These are phyloP conservation scores for Solanum dulcamara DNA, from an alignment of 257 asterid genomes.

Conservation along the genomic window DNA sequence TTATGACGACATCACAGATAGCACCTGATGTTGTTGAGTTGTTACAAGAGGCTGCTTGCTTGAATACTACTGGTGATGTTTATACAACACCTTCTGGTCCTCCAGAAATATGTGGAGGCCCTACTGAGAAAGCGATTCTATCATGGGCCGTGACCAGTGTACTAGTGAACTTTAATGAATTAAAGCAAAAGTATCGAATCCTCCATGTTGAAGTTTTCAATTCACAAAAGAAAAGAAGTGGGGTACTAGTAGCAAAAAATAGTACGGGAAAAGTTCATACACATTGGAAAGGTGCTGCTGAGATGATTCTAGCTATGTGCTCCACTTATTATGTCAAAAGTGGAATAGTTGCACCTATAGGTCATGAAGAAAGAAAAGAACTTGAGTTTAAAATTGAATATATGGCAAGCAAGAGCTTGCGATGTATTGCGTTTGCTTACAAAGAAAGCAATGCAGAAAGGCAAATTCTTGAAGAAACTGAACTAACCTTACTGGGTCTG, in stretches of 20 bases:
- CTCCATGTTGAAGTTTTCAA: conserved; percentile 7
- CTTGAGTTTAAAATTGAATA: neutral
- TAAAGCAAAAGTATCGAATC: neutral
- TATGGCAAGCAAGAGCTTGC: conserved; percentile 2
- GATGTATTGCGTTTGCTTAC: conserved; percentile 9
- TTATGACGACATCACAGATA: neutral
- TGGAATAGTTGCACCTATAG: neutral
- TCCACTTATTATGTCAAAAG: neutral
- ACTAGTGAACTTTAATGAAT: neutral
- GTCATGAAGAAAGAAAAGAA: neutral
- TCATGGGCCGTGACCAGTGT: conserved; percentile 2
- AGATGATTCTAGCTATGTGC: conserved; percentile 6
- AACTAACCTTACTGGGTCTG: conserved; percentile 1
- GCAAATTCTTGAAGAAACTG: neutral
- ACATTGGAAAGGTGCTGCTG: conserved; percentile 19
- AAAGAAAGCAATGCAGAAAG: neutral
- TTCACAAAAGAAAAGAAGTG: conserved; percentile 12
- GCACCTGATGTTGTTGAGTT: conserved; percentile 3
- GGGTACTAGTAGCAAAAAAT: neutral
- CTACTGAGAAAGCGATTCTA: conserved; percentile 9
- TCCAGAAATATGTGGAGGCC: conserved; percentile 7
- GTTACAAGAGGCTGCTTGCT: conserved; percentile 1
- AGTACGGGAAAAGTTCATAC: neutral
- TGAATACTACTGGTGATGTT: neutral
- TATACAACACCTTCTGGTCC: neutral